phyloP scores from a whole-genome alignment of 306 rosid species.

The Malus sieversii region DNA sequence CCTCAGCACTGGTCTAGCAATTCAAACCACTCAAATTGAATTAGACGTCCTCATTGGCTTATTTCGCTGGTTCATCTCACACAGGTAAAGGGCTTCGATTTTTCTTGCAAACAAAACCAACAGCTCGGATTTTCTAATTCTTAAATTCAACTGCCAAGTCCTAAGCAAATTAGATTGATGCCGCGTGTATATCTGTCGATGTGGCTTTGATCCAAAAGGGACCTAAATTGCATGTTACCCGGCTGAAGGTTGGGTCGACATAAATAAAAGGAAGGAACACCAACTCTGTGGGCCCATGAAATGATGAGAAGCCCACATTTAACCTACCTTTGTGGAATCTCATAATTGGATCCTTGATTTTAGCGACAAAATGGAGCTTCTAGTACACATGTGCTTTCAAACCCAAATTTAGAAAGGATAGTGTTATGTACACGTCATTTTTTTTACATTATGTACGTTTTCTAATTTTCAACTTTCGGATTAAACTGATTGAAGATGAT shows the following conservation, averaged over 20 bases:
- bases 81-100: no score
- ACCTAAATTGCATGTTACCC: conserved; percentile 18
- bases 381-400: conserved; percentile 1
- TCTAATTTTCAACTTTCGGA: no score
- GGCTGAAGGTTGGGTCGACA: conserved; percentile 8
- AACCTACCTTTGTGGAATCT: background rate
- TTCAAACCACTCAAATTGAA: no score
- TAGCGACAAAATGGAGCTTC: background rate
- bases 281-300: background rate
- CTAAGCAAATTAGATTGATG: background rate
- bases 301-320: background rate
- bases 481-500: no score
- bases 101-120: no score
- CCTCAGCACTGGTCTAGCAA: no score
- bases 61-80: no score
- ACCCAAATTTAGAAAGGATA: background rate
- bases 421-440: background rate
- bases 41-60: rapidly evolving
- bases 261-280: background rate
- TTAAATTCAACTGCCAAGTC: background rate
- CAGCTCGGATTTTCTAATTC: no score
- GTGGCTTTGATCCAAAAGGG: background rate
- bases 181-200: background rate
- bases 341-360: background rate
- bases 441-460: no score